phyloP scores from a whole-genome alignment of 2,329 filamentous ascomycete genomes.

The Diplodia sapinea region DNA sequence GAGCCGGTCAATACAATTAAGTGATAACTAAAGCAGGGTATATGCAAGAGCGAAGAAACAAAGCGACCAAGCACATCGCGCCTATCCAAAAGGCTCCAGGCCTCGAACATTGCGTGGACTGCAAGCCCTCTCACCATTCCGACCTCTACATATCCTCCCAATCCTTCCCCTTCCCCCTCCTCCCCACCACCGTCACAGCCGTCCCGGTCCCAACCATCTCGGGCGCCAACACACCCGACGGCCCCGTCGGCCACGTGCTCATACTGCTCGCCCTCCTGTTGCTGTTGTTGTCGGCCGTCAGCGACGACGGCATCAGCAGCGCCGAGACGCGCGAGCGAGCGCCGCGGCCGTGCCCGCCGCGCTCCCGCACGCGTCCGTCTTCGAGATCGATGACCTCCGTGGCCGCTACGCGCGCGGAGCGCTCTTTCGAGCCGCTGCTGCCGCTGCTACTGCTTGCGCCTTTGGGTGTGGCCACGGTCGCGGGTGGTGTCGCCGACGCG shows the following conservation, averaged over 20 bases:
- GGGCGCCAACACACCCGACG: constrained; percentile 12
- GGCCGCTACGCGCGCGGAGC: background rate
- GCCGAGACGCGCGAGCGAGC: background rate
- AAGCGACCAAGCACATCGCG: background rate
- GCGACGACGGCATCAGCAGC: background rate
- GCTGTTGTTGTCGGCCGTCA: too few relatives aligned
- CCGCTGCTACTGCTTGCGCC: background rate
- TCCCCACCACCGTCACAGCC: background rate
- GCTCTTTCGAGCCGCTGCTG: background rate
- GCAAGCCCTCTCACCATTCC: background rate
- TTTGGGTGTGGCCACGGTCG: too few relatives aligned
- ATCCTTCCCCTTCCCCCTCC: background rate
- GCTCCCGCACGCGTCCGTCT: background rate
- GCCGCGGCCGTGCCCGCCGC: too few relatives aligned
- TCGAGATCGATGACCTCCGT: background rate
- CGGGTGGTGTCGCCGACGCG: too few relatives aligned
- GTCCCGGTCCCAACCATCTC: background rate
- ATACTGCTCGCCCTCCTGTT: background rate
- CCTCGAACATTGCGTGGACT: background rate
- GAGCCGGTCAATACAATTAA: background rate
- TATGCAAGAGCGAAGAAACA: background rate
- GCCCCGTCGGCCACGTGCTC: constrained; percentile 14
- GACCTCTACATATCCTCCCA: constrained; percentile 18
- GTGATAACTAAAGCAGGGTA: constrained; percentile 1
- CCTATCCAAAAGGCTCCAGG: background rate